Base-by-base conservation (phyloP, 23 red algal species). In the Pyropia yezoensis region DNA sequence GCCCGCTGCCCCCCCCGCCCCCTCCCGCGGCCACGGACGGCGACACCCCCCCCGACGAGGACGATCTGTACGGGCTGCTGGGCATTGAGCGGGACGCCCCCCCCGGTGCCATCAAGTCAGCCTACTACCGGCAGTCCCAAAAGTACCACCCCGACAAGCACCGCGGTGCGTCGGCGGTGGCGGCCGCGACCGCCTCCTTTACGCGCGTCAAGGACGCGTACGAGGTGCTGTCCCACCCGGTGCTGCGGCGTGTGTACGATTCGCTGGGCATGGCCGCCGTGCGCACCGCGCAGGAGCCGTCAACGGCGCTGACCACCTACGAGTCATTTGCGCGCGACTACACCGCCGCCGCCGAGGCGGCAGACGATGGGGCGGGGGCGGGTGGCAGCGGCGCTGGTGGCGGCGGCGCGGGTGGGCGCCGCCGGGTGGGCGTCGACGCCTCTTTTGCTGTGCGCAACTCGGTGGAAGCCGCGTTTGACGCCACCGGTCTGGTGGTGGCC, bases 91-190 rank as follows among this genome's bases (percentile, higher is more conserved):
- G 53, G 45, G 74, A 78, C 32, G 84, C 84, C 29, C 63, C 76
- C 45, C 61, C 56, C 49, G 63, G 62, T 3, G 86, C 91, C 45
- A 79, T 98, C 25, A 74, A 76, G 27, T 59, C 66, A 0, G 77
- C 94, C 29, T 98, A 87, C 59, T 67, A 77, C 18, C 78, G 76
- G 24, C 80, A 91, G 28, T 85, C 81, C 0, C 94, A 91, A 59
- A 58, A 45, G 18, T 88, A 82, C 58, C 94, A 98, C 54, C 94
- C 94, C 27, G 94, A 98, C 57, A 89, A 89, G 55, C 94, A 98
- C 56, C 14, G 67, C 9, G 87, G 79, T 22, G 61, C 66, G 34
- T 55, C 63, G 63, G 57, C 74, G 19, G 91, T 91, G 59, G 54
- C 30, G 52, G 76, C 71, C 27, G 94, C 94, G n/a, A 98, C 94